A percentile compares a stretch with the other conserved stretches of the same genome.
phyloP scores from a whole-genome alignment of 352 stramenopile genomes.

The Phytophthora citrophthora region DNA sequence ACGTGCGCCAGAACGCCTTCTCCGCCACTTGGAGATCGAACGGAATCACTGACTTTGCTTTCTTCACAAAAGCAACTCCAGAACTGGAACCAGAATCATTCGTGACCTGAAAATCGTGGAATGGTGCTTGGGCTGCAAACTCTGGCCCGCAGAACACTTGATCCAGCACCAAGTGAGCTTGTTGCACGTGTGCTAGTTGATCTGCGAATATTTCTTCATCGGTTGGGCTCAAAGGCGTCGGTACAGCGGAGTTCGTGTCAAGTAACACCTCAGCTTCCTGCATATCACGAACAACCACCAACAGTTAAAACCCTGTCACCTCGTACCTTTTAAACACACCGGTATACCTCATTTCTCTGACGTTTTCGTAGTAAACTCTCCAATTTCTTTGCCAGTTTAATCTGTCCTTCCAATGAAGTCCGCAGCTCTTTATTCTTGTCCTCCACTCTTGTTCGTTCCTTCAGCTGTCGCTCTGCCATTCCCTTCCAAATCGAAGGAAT shows the following conservation, averaged over 20 bases:
- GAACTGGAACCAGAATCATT: slow-evolving; percentile 9
- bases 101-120: slow-evolving; percentile 24
- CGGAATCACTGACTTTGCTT: slow-evolving; percentile 38
- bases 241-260: slow-evolving; percentile 6
- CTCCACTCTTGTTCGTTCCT: slow-evolving; percentile 32
- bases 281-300: background rate
- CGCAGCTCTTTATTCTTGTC: slow-evolving; percentile 41
- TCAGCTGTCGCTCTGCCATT: slow-evolving; percentile 35
- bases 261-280: slow-evolving; percentile 13
- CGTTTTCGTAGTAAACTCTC: slow-evolving; percentile 36
- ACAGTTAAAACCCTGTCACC: too few species aligned
- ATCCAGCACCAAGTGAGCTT: slow-evolving; percentile 25
- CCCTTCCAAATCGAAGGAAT: slow-evolving; percentile 31
- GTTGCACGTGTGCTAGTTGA: slow-evolving; percentile 28
- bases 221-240: slow-evolving; percentile 2
- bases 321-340: too few species aligned
- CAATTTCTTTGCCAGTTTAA: slow-evolving; percentile 42
- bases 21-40: slow-evolving; percentile 36
- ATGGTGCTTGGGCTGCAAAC: slow-evolving; percentile 16
- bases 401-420: slow-evolving; percentile 36
- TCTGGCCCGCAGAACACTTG: slow-evolving; percentile 20
- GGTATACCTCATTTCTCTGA: slow-evolving; percentile 12
- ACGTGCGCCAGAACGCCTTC: slow-evolving; percentile 44
- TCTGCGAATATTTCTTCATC: slow-evolving; percentile 42
- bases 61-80: slow-evolving; percentile 43